Conservation (phyloP, 108 stramenopile genomes). For the Mayamaea pseudoterrestris region DNA sequence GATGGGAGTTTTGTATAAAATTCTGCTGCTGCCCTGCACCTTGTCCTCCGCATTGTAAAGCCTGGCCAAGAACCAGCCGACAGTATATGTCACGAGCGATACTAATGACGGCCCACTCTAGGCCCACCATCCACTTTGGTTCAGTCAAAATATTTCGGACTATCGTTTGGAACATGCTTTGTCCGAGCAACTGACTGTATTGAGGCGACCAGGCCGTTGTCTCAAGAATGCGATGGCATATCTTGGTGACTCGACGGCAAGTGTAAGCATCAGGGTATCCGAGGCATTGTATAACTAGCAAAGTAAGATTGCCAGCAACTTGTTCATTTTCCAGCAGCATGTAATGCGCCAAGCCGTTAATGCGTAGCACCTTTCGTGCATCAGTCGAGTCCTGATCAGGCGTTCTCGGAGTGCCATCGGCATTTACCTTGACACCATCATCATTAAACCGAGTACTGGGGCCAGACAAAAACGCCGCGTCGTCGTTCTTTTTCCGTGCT, state of each 20-base stretch:
- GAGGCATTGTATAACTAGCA: conserved; percentile 60
- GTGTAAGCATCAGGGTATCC: conserved; percentile 82
- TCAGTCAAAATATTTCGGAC: conserved; percentile 70
- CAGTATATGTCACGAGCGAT: conserved; percentile 78
- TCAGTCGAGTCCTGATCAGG: conserved; percentile 43
- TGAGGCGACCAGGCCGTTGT: conserved; percentile 65
- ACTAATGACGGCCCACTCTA: conserved; percentile 89
- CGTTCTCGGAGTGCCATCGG: conserved; percentile 53
- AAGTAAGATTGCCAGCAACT: conserved; percentile 59
- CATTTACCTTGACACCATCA: conserved; percentile 45
- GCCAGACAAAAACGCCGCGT: conserved; percentile 9
- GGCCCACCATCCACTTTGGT: conserved; percentile 88
- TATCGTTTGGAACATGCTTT: conserved; percentile 51
- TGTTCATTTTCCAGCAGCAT: conserved; percentile 65
- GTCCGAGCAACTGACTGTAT: conserved; percentile 64
- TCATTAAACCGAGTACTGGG: conserved; percentile 28
- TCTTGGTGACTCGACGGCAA: conserved; percentile 62
- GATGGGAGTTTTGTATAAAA: conserved; percentile 1
- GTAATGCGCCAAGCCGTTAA: conserved; percentile 70
- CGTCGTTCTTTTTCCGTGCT: conserved; percentile 26
- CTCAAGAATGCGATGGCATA: conserved; percentile 82
- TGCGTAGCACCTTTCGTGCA: conserved; percentile 61
- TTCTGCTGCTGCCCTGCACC: conserved; percentile 62
- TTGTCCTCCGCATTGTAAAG: conserved; percentile 74
- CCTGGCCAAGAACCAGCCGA: conserved; percentile 73